These are phyloP conservation scores for Arthrobotrys iridis DNA, from an alignment of 2,329 filamentous ascomycete species.

Conservation along the genomic window DNA sequence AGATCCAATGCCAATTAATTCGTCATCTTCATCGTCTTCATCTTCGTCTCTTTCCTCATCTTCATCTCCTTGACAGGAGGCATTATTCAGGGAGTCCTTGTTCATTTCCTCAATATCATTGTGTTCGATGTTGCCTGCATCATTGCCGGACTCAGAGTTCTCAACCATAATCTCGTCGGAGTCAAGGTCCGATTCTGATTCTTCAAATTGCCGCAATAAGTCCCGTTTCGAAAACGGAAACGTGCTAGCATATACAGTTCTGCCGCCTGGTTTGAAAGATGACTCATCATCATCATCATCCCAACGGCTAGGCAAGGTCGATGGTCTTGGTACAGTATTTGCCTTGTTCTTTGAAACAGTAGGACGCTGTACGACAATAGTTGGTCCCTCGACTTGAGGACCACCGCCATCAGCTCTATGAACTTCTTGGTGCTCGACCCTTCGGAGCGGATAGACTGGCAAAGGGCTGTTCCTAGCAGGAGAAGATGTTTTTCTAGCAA, in stretches of 20 bases:
- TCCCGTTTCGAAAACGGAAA: slow-evolving; percentile 27
- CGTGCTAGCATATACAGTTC: neutral
- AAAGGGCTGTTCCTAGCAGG: neutral
- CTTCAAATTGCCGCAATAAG: slow-evolving; percentile 11
- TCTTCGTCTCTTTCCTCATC: neutral
- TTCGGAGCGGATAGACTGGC: neutral
- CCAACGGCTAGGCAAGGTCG: neutral
- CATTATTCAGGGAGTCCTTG: neutral
- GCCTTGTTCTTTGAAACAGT: neutral
- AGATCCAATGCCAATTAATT: neutral
- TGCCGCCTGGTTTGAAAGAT: neutral
- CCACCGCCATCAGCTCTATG: neutral
- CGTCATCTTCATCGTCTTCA: neutral
- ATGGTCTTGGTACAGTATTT: neutral
- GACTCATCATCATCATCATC: neutral
- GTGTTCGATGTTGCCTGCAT: neutral
- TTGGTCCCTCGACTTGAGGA: neutral
- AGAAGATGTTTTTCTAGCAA: neutral
- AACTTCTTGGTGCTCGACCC: neutral
- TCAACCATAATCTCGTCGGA: neutral
- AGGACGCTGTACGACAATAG: slow-evolving; percentile 1
- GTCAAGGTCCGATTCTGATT: neutral
- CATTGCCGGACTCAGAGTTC: neutral
- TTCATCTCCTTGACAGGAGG: neutral
- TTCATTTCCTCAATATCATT: neutral